Base-by-base conservation (phyloP, 2,329 filamentous ascomycete species). In the Monosporascus sp. region DNA sequence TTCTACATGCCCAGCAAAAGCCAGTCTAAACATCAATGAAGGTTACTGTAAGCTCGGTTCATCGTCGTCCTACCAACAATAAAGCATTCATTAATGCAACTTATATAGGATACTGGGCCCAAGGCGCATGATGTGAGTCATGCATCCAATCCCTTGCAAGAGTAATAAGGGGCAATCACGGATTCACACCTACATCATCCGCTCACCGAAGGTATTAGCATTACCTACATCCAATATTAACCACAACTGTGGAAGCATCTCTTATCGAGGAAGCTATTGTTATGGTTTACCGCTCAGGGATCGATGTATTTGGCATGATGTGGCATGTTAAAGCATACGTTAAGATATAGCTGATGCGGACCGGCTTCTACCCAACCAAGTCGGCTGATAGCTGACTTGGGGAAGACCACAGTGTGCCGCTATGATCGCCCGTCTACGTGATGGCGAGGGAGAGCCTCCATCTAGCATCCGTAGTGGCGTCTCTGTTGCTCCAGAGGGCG, bases 31-130 rank as follows among this genome's bases (percentile, higher is more conserved):
- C 2, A 18, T n/a, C 2, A 14, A 11, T 6, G 6, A 14, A 44
- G 41, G 15, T 31, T 11, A n/a, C 22, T 41, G 51, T 43, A 35
- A n/a, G 35, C 58, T 53, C 59, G 60, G 53, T 53, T 24, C 38
- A 6, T 35, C 24, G 56, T 58, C 45, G 54, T 57, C 54, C 56
- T 60, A 53, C 54, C 56, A 60, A 64, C 58, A 55, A 49, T 54
- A 51, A 60, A 60, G 48, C 59, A 61, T 60, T 58, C 6, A 15
- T 14, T 18, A 43, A 27, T 24, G 14, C 14, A 22, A 25, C 43
- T 2, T 46, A 7, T 25, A 27, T n/a, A 6, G 5, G 11, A 17
- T n/a, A 17, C 22, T 27, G 14, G 25, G 11, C 8, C 43, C 11
- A n/a, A 8, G 43, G 43, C 18, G 11, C 22, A 20, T 45, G 24